phyloP scores from a whole-genome alignment of 805 yeast genomes.

The Saitoella complicata region DNA sequence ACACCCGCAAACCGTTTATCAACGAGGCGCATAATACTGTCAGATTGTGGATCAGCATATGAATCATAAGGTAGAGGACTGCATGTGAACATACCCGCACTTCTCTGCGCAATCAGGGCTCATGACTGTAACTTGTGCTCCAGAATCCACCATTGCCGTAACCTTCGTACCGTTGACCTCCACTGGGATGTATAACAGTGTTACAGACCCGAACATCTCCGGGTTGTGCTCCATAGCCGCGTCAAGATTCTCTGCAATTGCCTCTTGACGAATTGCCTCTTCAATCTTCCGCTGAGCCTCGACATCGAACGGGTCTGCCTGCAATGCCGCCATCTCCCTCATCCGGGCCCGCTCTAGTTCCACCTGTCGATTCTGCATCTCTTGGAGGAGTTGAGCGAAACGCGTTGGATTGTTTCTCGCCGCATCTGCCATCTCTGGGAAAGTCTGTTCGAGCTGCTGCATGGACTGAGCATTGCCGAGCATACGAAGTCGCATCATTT shows the following conservation, averaged over 20 bases:
- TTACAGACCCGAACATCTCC: conserved; percentile 67
- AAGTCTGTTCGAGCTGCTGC: background rate
- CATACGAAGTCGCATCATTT: too few species aligned
- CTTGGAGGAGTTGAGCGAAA: background rate
- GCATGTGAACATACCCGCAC: conserved; percentile 29
- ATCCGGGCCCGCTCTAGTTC: too few species aligned
- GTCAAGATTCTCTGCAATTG: conserved; percentile 62
- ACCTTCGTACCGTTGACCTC: conserved; percentile 66
- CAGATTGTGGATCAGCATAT: background rate
- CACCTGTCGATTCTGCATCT: too few species aligned
- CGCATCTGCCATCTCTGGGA: background rate
- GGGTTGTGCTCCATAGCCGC: conserved; percentile 79
- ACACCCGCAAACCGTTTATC: conserved; percentile 69
- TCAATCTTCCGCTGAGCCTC: conserved; percentile 48
- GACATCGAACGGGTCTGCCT: conserved; percentile 54
- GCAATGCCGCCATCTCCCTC: conserved; percentile 17
- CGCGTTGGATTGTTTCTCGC: background rate
- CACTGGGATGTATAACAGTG: conserved; percentile 67
- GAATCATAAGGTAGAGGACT: background rate
- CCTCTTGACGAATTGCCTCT: conserved; percentile 45
- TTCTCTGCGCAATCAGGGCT: conserved; percentile 60
- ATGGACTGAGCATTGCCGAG: too few species aligned
- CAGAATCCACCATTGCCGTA: conserved; percentile 91
- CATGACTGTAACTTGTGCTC: conserved; percentile 80
- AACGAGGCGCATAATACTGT: conserved; percentile 41